Percentiles rank a stretch among this genome's conserved stretches.
These are phyloP conservation scores for Zygoascus tannicola DNA, from an alignment of 805 yeast species.

Conservation along the genomic window DNA sequence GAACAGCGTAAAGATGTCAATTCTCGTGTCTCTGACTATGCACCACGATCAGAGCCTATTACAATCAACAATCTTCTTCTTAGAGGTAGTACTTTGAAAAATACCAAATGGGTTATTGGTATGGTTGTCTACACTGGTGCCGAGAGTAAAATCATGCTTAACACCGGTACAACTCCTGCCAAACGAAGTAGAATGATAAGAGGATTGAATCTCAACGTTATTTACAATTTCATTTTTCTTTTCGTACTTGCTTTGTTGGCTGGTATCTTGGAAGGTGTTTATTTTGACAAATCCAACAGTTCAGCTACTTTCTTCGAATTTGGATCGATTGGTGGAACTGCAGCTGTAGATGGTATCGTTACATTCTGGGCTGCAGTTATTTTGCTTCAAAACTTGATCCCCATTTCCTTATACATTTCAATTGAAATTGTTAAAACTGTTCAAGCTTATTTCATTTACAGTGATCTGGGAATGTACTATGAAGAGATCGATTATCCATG, in stretches of 20 bases:
- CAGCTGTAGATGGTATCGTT: conserved; percentile 58
- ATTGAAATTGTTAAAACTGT: conserved; percentile 70
- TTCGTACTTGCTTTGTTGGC: conserved; percentile 59
- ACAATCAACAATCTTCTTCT: conserved; percentile 54
- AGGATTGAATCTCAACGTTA: conserved; percentile 58
- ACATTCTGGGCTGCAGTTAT: conserved; percentile 65
- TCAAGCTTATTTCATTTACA: conserved; percentile 66
- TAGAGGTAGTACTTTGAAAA: conserved; percentile 64
- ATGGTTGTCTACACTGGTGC: conserved; percentile 66
- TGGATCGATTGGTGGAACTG: conserved; percentile 46
- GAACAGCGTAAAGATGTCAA: conserved; percentile 25
- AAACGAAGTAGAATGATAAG: conserved; percentile 57
- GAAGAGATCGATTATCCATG: conserved; percentile 63
- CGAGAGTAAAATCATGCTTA: conserved; percentile 69
- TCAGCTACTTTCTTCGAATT: conserved; percentile 53
- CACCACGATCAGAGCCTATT: conserved; percentile 41
- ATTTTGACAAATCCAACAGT: conserved; percentile 35
- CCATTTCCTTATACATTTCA: conserved; percentile 69
- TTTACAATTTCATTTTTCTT: conserved; percentile 50
- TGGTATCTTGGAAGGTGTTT: conserved; percentile 62
- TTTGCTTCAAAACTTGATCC: conserved; percentile 67
- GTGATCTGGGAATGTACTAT: conserved; percentile 63
- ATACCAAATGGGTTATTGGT: conserved; percentile 70
- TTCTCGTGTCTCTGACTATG: conserved; percentile 21
- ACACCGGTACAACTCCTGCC: conserved; percentile 70